Percentiles rank a stretch among this genome's conserved stretches.
phyloP scores from a whole-genome alignment of 2,329 filamentous ascomycete species.

The Cylindrodendrum hubeiense region DNA sequence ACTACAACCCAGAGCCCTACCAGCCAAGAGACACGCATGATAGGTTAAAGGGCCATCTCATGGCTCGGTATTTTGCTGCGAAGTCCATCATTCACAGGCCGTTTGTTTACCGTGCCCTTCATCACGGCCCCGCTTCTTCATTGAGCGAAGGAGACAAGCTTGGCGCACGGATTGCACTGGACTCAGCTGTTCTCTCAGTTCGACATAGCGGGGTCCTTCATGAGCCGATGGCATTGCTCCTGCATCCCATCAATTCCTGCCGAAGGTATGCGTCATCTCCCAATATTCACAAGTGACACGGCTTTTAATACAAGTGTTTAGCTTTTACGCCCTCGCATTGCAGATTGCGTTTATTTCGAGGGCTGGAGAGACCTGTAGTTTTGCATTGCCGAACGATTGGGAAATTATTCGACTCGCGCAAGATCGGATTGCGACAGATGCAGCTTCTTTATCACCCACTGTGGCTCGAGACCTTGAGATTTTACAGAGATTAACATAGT shows the following conservation, averaged over 20 bases:
- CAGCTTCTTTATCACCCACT: slow-evolving; percentile 15
- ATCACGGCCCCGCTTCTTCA: neutral
- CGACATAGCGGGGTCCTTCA: slow-evolving; percentile 16
- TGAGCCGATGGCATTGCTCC: slow-evolving; percentile 18
- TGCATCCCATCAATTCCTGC: slow-evolving; percentile 33
- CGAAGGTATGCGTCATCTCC: slow-evolving; percentile 17
- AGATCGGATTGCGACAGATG: neutral
- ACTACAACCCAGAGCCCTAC: neutral
- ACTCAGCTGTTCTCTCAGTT: slow-evolving; percentile 1
- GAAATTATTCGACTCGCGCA: slow-evolving; percentile 1
- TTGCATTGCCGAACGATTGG: slow-evolving; percentile 1
- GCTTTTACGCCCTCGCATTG: slow-evolving; percentile 28
- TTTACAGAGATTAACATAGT: neutral
- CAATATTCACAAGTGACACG: neutral
- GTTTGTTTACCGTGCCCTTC: slow-evolving; percentile 25
- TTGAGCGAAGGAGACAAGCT: slow-evolving; percentile 6
- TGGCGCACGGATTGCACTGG: slow-evolving; percentile 16
- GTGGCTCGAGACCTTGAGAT: slow-evolving; percentile 22
- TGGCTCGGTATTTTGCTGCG: slow-evolving; percentile 9
- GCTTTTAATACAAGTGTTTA: neutral
- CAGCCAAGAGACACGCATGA: slow-evolving; percentile 1
- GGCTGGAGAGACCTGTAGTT: neutral
- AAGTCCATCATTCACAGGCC: slow-evolving; percentile 22
- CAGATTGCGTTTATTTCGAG: slow-evolving; percentile 22
- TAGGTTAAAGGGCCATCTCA: slow-evolving; percentile 10